Conservation (phyloP, 2,329 filamentous ascomycete genomes). For the Chaetoscypha palmicola region DNA sequence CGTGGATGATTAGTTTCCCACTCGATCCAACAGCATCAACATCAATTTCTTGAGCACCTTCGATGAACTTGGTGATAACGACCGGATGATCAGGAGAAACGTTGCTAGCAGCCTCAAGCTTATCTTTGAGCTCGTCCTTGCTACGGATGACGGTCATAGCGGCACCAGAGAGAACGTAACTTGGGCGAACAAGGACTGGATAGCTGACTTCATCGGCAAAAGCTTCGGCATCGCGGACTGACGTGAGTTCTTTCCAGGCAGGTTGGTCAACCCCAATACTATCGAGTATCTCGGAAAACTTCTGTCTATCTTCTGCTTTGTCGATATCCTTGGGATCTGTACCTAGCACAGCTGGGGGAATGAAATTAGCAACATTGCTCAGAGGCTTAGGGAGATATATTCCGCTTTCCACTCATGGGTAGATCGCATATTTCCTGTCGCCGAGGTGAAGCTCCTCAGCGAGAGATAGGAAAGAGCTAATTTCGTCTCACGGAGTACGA, state of each 20-base stretch:
- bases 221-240: constrained; percentile 74
- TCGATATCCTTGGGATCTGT: constrained; percentile 93
- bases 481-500: no score
- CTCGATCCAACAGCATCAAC: constrained; percentile 85
- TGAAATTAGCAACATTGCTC: no score
- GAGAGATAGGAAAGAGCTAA: no score
- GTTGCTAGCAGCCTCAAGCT: constrained; percentile 80
- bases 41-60: constrained; percentile 93
- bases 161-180: constrained; percentile 92
- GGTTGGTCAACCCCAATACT: constrained; percentile 96
- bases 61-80: constrained; percentile 97
- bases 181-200: constrained; percentile 89
- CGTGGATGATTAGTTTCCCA: constrained; percentile 83
- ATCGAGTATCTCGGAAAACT: constrained; percentile 96
- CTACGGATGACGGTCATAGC: constrained; percentile 96
- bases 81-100: constrained; percentile 97
- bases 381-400: no score
- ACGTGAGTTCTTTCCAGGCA: constrained; percentile 95
- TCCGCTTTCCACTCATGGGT: no score
- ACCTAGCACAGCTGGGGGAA: constrained; percentile 81
- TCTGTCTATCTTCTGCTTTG: constrained; percentile 95
- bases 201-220: constrained; percentile 85
- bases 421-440: no score
- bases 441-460: no score
- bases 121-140: constrained; percentile 85